Evolutionary conservation across 805 yeast species (phyloP).

Genomic region (Kodamaea kakaduensis): DNA sequence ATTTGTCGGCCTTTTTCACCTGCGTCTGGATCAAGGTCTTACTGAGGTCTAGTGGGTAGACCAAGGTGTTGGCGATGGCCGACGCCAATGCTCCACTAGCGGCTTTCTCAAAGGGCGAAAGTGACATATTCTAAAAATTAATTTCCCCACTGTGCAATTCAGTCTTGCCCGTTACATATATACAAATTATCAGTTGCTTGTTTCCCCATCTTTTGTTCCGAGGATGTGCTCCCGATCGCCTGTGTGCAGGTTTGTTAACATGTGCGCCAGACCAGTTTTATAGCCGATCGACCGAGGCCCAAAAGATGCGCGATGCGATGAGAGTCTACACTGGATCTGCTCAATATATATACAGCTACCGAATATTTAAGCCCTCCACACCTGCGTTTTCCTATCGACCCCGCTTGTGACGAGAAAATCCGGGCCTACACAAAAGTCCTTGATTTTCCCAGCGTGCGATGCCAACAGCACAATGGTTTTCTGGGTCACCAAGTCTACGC

Average conservation of each 20-base stretch:
- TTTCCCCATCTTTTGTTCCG: slow-evolving; percentile 9
- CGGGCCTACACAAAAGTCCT: slow-evolving; percentile 28
- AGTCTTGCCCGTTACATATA: too few species aligned
- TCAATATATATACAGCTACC: too few species aligned
- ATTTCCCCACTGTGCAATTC: neutral
- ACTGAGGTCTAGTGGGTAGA: slow-evolving; percentile 76
- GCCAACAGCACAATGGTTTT: slow-evolving; percentile 28
- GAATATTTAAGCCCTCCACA: too few species aligned
- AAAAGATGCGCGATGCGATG: too few species aligned
- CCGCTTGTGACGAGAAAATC: slow-evolving; percentile 50
- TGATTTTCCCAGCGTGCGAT: slow-evolving; percentile 47
- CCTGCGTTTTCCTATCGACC: slow-evolving; percentile 24
- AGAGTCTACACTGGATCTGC: too few species aligned
- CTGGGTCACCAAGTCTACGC: slow-evolving; percentile 45
- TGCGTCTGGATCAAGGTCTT: slow-evolving; percentile 78
- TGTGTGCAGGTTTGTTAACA: slow-evolving; percentile 6
- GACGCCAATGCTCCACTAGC: slow-evolving; percentile 82
- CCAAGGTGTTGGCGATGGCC: slow-evolving; percentile 69
- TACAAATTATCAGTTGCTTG: slow-evolving; percentile 2
- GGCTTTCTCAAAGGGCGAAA: slow-evolving; percentile 73
- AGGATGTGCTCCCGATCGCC: slow-evolving; percentile 2
- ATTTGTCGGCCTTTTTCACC: slow-evolving; percentile 25
- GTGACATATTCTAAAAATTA: slow-evolving; percentile 46
- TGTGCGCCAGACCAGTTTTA: slow-evolving; percentile 1
- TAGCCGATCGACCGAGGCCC: slow-evolving; percentile 3